Conservation (phyloP, 116 monocot species). For the Trichopus zeylanicus region DNA sequence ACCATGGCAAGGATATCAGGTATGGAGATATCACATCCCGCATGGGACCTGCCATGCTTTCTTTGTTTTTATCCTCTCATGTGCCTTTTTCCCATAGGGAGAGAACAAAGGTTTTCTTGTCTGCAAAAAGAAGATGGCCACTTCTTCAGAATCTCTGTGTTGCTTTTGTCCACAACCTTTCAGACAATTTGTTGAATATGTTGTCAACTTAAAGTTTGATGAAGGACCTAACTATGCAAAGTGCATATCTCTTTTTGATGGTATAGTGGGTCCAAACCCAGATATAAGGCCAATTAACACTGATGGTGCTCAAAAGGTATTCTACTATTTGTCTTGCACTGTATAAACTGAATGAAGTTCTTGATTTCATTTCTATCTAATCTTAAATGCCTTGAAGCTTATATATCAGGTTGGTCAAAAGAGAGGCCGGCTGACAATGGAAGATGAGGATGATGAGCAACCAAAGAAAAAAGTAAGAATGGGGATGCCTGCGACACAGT, state of each 20-base stretch:
- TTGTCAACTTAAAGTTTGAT: conserved; percentile 94
- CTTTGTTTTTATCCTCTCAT: background rate
- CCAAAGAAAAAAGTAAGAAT: conserved; percentile 83
- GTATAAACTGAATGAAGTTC: no score
- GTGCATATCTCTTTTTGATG: conserved; percentile 89
- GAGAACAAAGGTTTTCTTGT: conserved; percentile 96
- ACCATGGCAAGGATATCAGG: conserved; percentile 99
- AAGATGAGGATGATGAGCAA: conserved; percentile 87
- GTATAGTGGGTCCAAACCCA: conserved; percentile 88
- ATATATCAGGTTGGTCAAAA: conserved; percentile 94
- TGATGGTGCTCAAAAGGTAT: conserved; percentile 97
- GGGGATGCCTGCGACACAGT: conserved; percentile 95
- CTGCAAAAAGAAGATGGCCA: conserved; percentile 99
- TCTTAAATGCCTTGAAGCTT: conserved; percentile 50
- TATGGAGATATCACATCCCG: conserved; percentile 8
- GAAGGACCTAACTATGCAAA: conserved; percentile 97
- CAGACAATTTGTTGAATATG: conserved; percentile 85
- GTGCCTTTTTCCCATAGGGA: conserved; percentile 38
- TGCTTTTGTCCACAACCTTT: conserved; percentile 85
- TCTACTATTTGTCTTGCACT: no score
- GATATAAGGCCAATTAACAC: conserved; percentile 92
- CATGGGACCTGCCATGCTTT: background rate
- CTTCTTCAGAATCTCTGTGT: conserved; percentile 74
- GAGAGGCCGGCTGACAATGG: conserved; percentile 73
- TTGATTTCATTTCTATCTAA: conserved; percentile 17